phyloP scores from a whole-genome alignment of 164 flowering plant genomes.

The Umbilicus rupestris region DNA sequence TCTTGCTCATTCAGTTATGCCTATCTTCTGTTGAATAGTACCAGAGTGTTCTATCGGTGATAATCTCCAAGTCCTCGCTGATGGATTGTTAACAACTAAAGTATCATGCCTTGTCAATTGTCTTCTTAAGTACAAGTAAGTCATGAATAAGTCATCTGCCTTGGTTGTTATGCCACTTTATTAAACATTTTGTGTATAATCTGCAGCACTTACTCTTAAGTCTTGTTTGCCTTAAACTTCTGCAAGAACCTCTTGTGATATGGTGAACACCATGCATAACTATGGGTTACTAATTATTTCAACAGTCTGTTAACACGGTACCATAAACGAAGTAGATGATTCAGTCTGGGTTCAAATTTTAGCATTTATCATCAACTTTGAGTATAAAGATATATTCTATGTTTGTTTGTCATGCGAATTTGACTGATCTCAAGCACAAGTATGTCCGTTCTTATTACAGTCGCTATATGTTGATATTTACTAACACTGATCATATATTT shows the following conservation, averaged over 20 bases:
- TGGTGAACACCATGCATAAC: not conserved
- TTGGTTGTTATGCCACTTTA: not conserved
- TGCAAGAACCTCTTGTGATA: not conserved
- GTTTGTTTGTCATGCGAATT: no score
- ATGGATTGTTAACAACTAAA: conserved; percentile 50
- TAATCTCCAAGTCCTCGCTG: conserved; percentile 24
- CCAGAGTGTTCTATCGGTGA: conserved; percentile 31
- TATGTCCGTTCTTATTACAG: no score
- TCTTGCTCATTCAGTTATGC: not conserved
- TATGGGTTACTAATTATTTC: no score
- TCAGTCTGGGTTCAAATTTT: not conserved
- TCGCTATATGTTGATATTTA: no score
- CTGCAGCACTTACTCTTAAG: not conserved
- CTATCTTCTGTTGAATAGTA: conserved; percentile 6
- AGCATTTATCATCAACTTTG: no score
- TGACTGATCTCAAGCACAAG: no score
- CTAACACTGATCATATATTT: no score
- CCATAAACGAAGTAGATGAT: not conserved
- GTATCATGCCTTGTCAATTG: conserved; percentile 53
- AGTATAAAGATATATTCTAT: no score
- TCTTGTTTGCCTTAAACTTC: not conserved
- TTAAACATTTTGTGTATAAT: not conserved
- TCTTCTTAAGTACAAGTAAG: conserved; percentile 66
- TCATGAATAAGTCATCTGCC: not conserved
- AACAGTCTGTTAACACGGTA: no score